These are phyloP conservation scores for Graphilbum ipis-grandicollis DNA, from an alignment of 2,329 filamentous ascomycete species.

Conservation along the genomic window DNA sequence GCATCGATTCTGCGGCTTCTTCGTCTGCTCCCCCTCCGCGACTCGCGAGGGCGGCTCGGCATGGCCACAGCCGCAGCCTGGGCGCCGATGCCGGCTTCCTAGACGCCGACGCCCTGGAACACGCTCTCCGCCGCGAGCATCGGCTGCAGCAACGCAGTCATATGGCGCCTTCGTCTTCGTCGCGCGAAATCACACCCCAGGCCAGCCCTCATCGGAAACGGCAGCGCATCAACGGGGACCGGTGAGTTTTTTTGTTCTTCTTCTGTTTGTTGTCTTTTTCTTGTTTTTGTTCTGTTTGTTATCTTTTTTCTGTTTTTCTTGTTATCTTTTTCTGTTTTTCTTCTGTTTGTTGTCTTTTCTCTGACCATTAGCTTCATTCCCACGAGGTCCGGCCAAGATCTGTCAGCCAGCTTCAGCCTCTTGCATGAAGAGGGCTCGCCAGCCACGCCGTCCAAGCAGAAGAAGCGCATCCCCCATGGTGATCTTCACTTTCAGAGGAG, in stretches of 20 bases:
- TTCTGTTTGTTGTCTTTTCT: background rate
- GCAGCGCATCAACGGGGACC: conserved; percentile 41
- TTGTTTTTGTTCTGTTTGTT: background rate
- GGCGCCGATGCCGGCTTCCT: conserved; percentile 13
- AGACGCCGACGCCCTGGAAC: conserved; percentile 32
- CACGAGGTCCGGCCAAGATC: conserved; percentile 78
- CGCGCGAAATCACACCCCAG: conserved; percentile 33
- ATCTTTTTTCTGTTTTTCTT: background rate
- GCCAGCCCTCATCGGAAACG: conserved; percentile 41
- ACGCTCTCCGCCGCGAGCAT: conserved; percentile 29
- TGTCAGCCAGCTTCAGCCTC: conserved; percentile 82
- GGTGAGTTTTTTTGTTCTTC: conserved; percentile 24
- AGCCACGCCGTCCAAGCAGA: conserved; percentile 71
- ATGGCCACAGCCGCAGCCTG: background rate
- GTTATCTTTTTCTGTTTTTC: background rate
- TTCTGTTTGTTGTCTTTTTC: background rate
- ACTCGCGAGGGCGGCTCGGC: too few species aligned
- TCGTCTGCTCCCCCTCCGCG: too few species aligned
- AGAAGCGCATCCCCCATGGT: conserved; percentile 70
- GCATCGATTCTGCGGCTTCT: too few species aligned
- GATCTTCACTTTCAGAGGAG: conserved; percentile 91
- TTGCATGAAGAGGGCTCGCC: conserved; percentile 87
- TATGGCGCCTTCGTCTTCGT: conserved; percentile 6
- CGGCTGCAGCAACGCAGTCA: background rate
- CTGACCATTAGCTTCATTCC: conserved; percentile 63